phyloP scores from a whole-genome alignment of 306 rosid genomes.

The Inga leiocalycina region DNA sequence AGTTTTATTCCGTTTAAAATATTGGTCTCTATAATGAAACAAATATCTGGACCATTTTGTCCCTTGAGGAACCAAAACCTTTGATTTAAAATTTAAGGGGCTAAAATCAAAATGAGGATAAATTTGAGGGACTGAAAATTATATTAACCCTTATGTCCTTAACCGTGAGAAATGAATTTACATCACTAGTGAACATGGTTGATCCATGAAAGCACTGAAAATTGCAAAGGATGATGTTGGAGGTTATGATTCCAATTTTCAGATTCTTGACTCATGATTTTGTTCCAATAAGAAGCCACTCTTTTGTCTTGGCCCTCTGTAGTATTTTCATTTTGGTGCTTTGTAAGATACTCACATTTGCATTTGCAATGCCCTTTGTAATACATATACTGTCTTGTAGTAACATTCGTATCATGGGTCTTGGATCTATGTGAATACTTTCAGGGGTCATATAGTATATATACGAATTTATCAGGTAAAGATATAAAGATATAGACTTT shows the following conservation, averaged over 20 bases:
- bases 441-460: too few relatives aligned
- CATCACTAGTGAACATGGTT: background rate
- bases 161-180: too few relatives aligned
- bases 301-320: background rate
- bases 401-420: background rate
- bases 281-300: background rate
- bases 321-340: constrained; percentile 1
- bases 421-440: background rate
- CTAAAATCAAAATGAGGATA: too few relatives aligned
- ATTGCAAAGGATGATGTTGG: background rate
- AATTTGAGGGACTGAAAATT: too few relatives aligned
- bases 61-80: too few relatives aligned
- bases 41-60: too few relatives aligned
- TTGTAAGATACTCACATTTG: background rate
- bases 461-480: background rate
- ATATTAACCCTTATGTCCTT: too few relatives aligned
- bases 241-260: background rate
- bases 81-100: too few relatives aligned
- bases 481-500: background rate
- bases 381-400: background rate
- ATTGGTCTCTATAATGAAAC: too few relatives aligned
- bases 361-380: background rate
- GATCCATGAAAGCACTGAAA: background rate
- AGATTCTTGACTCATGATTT: background rate
- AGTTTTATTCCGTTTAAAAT: too few relatives aligned